These are phyloP conservation scores for Herpetomonas tarakana DNA, from an alignment of 208 protist genomes.

Conservation along the genomic window DNA sequence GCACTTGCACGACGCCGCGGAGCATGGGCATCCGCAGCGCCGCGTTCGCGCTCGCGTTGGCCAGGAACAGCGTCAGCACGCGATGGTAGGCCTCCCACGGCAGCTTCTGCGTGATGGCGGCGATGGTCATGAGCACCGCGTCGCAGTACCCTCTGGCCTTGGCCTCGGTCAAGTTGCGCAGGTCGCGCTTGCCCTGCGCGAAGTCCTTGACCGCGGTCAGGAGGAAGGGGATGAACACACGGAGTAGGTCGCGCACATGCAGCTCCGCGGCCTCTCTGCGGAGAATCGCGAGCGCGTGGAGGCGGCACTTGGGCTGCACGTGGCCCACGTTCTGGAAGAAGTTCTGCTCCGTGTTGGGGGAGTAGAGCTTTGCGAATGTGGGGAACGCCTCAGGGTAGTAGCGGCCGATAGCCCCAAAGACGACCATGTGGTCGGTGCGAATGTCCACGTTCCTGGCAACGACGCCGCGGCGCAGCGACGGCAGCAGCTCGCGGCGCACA, in stretches of 20 bases:
- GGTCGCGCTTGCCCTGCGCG: slow-evolving; percentile 76
- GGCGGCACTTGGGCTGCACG: slow-evolving; percentile 75
- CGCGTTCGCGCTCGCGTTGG: slow-evolving; percentile 64
- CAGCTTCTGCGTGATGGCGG: slow-evolving; percentile 54
- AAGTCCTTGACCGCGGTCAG: slow-evolving; percentile 84
- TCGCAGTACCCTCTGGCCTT: slow-evolving; percentile 83
- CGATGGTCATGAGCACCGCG: slow-evolving; percentile 71
- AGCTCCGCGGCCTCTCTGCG: slow-evolving; percentile 43
- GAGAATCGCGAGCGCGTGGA: slow-evolving; percentile 74
- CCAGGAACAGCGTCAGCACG: slow-evolving; percentile 76
- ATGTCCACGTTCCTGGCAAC: slow-evolving; percentile 74
- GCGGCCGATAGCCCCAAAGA: slow-evolving; percentile 60
- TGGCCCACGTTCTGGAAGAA: slow-evolving; percentile 86
- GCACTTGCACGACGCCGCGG: slow-evolving; percentile 83
- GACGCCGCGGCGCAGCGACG: slow-evolving; percentile 80
- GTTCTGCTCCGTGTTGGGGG: slow-evolving; percentile 65
- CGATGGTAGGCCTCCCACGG: slow-evolving; percentile 90
- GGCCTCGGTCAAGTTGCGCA: slow-evolving; percentile 79
- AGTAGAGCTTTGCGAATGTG: slow-evolving; percentile 73
- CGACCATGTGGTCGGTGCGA: slow-evolving; percentile 71
- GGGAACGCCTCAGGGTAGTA: slow-evolving; percentile 59
- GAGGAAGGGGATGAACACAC: slow-evolving; percentile 87
- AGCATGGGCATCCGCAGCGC: slow-evolving; percentile 78
- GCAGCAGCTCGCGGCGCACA: slow-evolving; percentile 62
- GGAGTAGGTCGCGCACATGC: slow-evolving; percentile 72